Conservation (phyloP, 2,329 filamentous ascomycete species). For the Trichoderma pleuroti region DNA sequence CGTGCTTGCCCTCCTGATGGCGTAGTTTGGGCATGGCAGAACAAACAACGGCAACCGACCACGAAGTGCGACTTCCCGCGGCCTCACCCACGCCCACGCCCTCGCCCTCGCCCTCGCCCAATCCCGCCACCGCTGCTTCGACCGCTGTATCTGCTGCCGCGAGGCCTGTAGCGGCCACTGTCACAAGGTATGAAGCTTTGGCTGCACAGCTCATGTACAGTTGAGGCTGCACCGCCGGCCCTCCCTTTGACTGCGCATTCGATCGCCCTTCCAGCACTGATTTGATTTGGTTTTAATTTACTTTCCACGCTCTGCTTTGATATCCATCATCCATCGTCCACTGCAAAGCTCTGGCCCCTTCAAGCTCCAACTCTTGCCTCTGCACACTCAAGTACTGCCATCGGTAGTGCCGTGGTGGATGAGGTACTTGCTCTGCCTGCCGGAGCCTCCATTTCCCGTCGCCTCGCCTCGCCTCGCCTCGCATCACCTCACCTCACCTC, state of each 20-base stretch:
- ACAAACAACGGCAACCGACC: constrained; percentile 55
- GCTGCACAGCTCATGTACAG: background rate
- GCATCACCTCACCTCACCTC: background rate
- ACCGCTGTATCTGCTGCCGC: constrained; percentile 23
- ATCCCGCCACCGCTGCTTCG: constrained; percentile 29
- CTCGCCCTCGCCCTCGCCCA: constrained; percentile 34
- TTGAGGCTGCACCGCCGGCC: background rate
- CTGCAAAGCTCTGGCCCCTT: constrained; percentile 17
- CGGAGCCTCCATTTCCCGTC: background rate
- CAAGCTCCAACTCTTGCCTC: background rate
- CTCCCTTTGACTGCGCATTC: background rate
- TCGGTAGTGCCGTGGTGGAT: constrained; percentile 1
- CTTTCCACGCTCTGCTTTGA: background rate
- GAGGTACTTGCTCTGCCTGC: constrained; percentile 13
- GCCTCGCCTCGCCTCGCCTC: background rate
- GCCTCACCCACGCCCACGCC: constrained; percentile 32
- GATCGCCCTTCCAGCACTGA: background rate
- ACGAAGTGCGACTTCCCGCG: constrained; percentile 53
- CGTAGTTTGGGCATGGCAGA: constrained; percentile 65
- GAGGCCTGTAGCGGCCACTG: constrained; percentile 24
- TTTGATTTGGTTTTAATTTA: background rate
- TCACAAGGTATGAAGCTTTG: constrained; percentile 25
- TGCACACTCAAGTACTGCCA: background rate
- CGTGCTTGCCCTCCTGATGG: constrained; percentile 53
- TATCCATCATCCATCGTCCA: background rate